phyloP scores from a whole-genome alignment of 2,329 filamentous ascomycete genomes.

The Colletotrichum sp. region DNA sequence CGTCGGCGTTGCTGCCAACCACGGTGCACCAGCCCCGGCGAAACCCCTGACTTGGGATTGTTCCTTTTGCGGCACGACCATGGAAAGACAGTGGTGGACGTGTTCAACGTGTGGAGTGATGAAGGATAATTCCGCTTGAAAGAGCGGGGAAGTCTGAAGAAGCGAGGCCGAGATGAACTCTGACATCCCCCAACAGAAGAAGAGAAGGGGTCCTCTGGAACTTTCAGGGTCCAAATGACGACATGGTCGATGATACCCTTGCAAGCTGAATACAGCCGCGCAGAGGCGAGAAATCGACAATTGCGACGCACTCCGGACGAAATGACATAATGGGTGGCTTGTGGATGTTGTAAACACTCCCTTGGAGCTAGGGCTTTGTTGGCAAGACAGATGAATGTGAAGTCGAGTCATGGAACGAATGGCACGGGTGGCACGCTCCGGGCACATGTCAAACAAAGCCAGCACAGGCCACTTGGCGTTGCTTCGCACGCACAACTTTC shows the following conservation, averaged over 20 bases:
- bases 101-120: constrained; percentile 60
- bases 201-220: background rate
- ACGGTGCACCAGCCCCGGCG: constrained; percentile 19
- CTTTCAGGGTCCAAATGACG: constrained; percentile 20
- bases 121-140: constrained; percentile 51
- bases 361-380: background rate
- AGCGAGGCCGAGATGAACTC: background rate
- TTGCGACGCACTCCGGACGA: background rate
- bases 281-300: background rate
- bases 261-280: background rate
- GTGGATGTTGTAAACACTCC: background rate
- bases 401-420: background rate
- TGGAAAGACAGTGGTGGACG: constrained; percentile 63
- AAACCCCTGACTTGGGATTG: constrained; percentile 53
- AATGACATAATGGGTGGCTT: constrained; percentile 9
- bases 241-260: constrained; percentile 12
- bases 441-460: constrained; percentile 11
- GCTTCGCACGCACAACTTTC: background rate
- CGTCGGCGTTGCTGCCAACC: constrained; percentile 3
- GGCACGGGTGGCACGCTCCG: background rate
- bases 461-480: background rate
- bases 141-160: constrained; percentile 4
- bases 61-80: constrained; percentile 53
- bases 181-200: background rate
- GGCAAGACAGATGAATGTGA: background rate